These are phyloP conservation scores for Teunomyces panamensis DNA, from an alignment of 805 yeast species.

Conservation along the genomic window DNA sequence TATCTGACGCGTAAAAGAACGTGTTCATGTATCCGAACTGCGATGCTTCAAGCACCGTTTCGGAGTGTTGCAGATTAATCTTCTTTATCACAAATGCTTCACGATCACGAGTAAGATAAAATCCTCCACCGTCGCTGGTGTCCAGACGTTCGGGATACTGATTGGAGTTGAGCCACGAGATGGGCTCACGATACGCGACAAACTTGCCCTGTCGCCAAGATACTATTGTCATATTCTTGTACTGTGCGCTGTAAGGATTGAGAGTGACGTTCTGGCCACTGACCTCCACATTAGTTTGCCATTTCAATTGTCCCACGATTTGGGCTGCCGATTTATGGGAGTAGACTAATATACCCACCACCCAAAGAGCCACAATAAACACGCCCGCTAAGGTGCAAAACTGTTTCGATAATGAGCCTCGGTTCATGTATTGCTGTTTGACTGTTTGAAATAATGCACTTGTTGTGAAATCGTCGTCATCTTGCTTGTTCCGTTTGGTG, in stretches of 20 bases:
- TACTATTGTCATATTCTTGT: slow-evolving; percentile 28
- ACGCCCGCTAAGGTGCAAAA: slow-evolving; percentile 1
- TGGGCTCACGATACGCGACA: slow-evolving; percentile 10
- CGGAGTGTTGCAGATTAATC: slow-evolving; percentile 23
- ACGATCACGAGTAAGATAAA: slow-evolving; percentile 20
- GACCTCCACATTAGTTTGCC: slow-evolving; percentile 20
- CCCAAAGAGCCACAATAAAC: slow-evolving; percentile 21
- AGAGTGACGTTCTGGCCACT: slow-evolving; percentile 31
- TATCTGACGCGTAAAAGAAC: slow-evolving; percentile 27
- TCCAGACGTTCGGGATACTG: slow-evolving; percentile 28
- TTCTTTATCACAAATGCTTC: slow-evolving; percentile 21
- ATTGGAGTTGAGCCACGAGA: slow-evolving; percentile 27
- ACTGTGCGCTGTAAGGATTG: slow-evolving; percentile 24
- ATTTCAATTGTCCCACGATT: slow-evolving; percentile 20
- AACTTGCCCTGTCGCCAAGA: slow-evolving; percentile 21
- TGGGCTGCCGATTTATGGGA: slow-evolving; percentile 18
- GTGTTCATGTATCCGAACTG: slow-evolving; percentile 43
- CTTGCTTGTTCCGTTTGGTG: slow-evolving; percentile 7
- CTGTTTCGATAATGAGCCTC: slow-evolving; percentile 7
- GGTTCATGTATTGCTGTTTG: slow-evolving; percentile 13
- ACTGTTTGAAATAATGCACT: slow-evolving; percentile 22
- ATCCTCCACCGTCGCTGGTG: slow-evolving; percentile 23
- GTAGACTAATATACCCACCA: slow-evolving; percentile 24
- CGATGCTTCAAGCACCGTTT: slow-evolving; percentile 24
- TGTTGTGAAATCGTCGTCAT: slow-evolving; percentile 19